Evolutionary conservation across 1,284 basidiomycete genomes (phyloP).

Genomic region (Filobasidium uniguttulatum): DNA sequence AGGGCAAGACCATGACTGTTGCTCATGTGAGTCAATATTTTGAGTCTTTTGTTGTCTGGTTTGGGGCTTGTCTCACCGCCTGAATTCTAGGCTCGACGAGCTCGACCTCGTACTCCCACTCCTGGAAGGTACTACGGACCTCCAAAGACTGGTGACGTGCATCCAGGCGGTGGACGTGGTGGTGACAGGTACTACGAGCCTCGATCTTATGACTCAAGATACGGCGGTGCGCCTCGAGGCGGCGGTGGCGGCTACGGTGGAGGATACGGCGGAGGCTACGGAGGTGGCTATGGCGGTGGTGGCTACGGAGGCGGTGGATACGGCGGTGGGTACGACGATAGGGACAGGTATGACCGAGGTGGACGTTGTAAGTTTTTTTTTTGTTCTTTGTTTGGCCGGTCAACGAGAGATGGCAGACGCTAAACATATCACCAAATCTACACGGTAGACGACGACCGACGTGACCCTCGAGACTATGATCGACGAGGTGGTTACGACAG

Average conservation of each 20-base stretch:
- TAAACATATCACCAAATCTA: not conserved
- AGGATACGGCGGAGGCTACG: slow-evolving; percentile 21
- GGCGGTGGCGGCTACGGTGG: slow-evolving; percentile 32
- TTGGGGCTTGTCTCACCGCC: not conserved
- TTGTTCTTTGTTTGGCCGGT: not conserved
- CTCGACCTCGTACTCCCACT: slow-evolving; percentile 84
- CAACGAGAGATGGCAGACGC: not conserved
- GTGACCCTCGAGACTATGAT: slow-evolving; percentile 45
- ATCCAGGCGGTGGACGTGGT: slow-evolving; percentile 18
- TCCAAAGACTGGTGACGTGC: slow-evolving; percentile 59
- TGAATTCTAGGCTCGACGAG: slow-evolving; percentile 64
- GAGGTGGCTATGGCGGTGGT: slow-evolving; percentile 27
- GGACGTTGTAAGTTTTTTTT: slow-evolving; percentile 16
- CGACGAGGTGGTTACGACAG: slow-evolving; percentile 43
- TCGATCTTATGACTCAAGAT: slow-evolving; percentile 21
- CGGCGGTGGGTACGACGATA: slow-evolving; percentile 19
- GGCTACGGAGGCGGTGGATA: slow-evolving; percentile 7
- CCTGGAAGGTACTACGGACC: slow-evolving; percentile 85
- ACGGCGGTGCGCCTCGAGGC: not conserved
- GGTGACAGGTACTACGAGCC: slow-evolving; percentile 37
- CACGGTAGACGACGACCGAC: slow-evolving; percentile 4
- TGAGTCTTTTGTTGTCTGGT: too few relatives aligned
- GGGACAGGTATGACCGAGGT: slow-evolving; percentile 22
- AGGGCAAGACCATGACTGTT: slow-evolving; percentile 72
- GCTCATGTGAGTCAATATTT: slow-evolving; percentile 53